phyloP scores from a whole-genome alignment of 345 rosid species.

The Eucalyptus regnans region DNA sequence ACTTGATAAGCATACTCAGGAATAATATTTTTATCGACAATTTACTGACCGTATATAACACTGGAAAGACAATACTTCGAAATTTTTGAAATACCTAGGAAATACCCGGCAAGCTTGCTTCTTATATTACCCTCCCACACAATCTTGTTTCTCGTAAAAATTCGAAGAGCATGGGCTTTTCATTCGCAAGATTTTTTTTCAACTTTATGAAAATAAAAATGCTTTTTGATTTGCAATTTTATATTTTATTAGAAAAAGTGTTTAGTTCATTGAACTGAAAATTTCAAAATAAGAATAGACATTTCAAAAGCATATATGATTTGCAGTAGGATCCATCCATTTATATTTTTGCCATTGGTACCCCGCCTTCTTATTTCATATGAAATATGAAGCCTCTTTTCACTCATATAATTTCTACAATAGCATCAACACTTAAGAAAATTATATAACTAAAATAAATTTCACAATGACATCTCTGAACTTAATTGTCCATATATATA shows the following conservation, averaged over 20 bases:
- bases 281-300: neutral
- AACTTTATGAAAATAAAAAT: no score
- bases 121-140: neutral
- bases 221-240: no score
- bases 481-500: neutral
- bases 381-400: neutral
- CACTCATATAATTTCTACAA: neutral
- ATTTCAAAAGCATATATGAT: neutral
- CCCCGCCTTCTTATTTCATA: neutral
- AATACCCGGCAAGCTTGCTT: neutral
- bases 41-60: no score
- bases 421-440: neutral
- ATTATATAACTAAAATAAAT: neutral
- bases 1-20: no score
- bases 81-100: neutral
- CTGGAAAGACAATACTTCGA: neutral
- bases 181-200: rapidly evolving
- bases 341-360: neutral
- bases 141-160: neutral
- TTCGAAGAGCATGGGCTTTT: neutral
- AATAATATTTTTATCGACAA: no score
- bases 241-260: no score
- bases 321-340: neutral
- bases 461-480: neutral
- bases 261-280: neutral